Evolutionary conservation across 2,329 filamentous ascomycete species (phyloP), one percentile per base, ranked within the genome.

Genomic region (Onygenales sp.): DNA sequence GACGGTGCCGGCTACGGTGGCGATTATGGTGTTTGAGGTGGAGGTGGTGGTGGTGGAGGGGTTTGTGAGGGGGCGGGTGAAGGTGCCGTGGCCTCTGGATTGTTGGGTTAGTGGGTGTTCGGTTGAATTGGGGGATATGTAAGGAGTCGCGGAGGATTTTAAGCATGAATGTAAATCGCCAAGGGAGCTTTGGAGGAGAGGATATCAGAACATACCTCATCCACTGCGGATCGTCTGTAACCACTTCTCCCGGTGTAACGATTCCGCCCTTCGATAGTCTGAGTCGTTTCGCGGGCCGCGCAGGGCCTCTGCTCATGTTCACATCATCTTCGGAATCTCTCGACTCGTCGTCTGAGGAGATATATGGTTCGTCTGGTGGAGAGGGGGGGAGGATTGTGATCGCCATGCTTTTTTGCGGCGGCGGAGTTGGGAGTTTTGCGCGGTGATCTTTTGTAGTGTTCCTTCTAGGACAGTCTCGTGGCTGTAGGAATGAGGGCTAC

Each of bases 211-310:
- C 54, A 51, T 71, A 83, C 81, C 83, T 81, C 90, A 95, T 95
- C 88, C 88, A 95, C 75, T 95, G 88, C n/a, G 87, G 79, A 69
- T 95, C 88, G 56, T 84, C 81, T 6, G 90, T 95, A 62, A 95
- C 86, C 58, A 85, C 73, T 67, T 92, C 86, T 63, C 90, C 91
- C 1, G 90, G 90, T 0, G 90, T 95, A 62, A 94, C 85, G 60
- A 95, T 86, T 31, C 67, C 69, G 34, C 61, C 49, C 49, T 55
- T 54, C 13, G 63, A 54, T 33, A 65, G 55, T 51, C 65, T 58
- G 45, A 64, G 51, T 31, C 67, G 64, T 56, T 70, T 71, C 32
- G 65, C 58, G 9, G 67, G 60, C 47, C 67, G 65, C 32, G 44
- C 31, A 37, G 11, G 32, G 42, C 39, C 32, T 46, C 58, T 59